Base-by-base conservation (phyloP, 192 early-diverging fungal species). In the Coemansia sp. region DNA sequence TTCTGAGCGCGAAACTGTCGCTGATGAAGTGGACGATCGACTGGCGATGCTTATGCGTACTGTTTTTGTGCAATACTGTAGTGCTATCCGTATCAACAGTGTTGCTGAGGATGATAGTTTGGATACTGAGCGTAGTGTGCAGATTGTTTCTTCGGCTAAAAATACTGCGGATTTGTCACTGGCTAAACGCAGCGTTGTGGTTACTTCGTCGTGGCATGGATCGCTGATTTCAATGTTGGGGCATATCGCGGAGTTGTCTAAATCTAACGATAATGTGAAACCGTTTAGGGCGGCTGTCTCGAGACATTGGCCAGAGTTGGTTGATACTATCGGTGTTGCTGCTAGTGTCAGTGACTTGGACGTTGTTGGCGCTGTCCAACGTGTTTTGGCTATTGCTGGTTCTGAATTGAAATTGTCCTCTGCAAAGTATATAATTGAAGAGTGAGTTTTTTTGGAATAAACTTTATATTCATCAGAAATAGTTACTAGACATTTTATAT, bases 21-120 rank as follows among this genome's bases (percentile, higher is more conserved):
- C 73, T 2, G 77, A 73, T 13, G 88, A 91, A 55, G 89, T 91
- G 11, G 91, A 91, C 65, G 88, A 90, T 71, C 73, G 90, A 33
- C 70, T 94, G 75, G 81, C 91, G 27, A 82, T 86, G 85, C 68
- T 87, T 18, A 64, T 71, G 54, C 69, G 63, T 2, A 52, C 29
- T 9, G 82, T 80, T 31, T 61, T 78, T 22, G 24, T 40, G 33
- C 76, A 78, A 44, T 83, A 83, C 34, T 66, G 70, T 62, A 38
- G 38, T n/a, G 74, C 36, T 20, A 15, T 27, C 24, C 24, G 44
- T 16, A 5, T 24, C 12, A 34, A 24, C 29, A n/a, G 65, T 22
- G 12, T 34, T 24, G 9, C 36, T 5, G 34, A 63, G 0, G 38
- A 29, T 34, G 3, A 34, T 24, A 24, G 22, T 22, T 34, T 29